Evolutionary conservation across 1,284 basidiomycete species (phyloP).

Genomic region (Tilletia indica): DNA sequence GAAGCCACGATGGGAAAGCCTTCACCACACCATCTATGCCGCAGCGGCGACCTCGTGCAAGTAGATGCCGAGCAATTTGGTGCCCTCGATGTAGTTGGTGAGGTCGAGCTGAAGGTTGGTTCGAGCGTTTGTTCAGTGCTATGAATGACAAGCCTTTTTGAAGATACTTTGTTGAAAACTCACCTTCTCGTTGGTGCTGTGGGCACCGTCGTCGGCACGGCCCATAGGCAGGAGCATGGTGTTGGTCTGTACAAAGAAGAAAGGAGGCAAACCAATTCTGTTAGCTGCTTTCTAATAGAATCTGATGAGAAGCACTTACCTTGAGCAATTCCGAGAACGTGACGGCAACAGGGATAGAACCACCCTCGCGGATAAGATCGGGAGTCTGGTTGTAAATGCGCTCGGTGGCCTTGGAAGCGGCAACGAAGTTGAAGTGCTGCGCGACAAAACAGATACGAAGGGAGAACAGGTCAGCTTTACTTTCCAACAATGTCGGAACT

Average conservation of each 20-base stretch:
- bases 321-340: constrained; percentile 87
- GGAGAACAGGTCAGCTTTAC: background rate
- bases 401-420: constrained; percentile 81
- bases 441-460: constrained; percentile 59
- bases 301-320: constrained; percentile 52
- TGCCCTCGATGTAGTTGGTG: constrained; percentile 85
- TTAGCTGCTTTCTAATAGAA: too few species aligned
- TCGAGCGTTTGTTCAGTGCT: background rate
- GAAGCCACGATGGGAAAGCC: too few species aligned
- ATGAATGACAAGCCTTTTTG: too few species aligned
- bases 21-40: background rate
- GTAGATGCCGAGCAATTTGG: constrained; percentile 71
- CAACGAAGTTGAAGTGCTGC: constrained; percentile 92
- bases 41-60: constrained; percentile 71
- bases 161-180: background rate
- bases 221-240: constrained; percentile 89
- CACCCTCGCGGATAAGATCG: constrained; percentile 88
- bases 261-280: background rate
- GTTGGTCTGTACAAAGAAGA: constrained; percentile 51
- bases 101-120: constrained; percentile 67
- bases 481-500: too few species aligned
- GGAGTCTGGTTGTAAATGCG: constrained; percentile 77
- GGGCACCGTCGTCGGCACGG: constrained; percentile 71
- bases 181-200: constrained; percentile 88
- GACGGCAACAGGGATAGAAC: constrained; percentile 91